Evolutionary conservation across 1,284 basidiomycete genomes (phyloP), one percentile per base, ranked within the genome.

Genomic region (Cutaneotrichosporon mucoides): DNA sequence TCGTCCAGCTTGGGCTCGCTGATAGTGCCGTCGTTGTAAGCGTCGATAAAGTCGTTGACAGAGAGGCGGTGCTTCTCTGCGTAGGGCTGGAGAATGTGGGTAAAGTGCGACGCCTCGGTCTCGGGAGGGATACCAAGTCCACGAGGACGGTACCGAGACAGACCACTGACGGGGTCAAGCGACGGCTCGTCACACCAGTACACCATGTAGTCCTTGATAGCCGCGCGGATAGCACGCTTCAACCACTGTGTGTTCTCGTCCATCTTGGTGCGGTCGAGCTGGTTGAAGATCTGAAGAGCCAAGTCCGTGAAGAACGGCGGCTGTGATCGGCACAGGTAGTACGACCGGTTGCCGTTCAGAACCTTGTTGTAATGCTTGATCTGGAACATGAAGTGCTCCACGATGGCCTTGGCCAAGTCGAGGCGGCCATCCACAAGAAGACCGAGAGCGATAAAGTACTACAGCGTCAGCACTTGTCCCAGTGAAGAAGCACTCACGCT

Each of bases 281-380:
- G 91, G 72, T 94, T 93, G 81, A 91, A 99, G 74, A 98, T 95
- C 76, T 98, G 96, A 38, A 98, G 83, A 0, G 94, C 92, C 86
- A 98, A 92, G 79, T 99, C 96, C 59, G 95, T 99, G 52, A 99
- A 83, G 87, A 99, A 99, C 0, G 95, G 95, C 37, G 95, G 95
- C 76, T 99, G 95, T 12, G 93, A 88, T 57, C 95, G 89, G 78
- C 89, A 91, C 59, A 99, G 85, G 77, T 99, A 99, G 66, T 79
- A 79, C 10, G 74, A 71, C 58, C 77, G 63, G 67, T 76, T 79
- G n/a, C 77, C 77, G 60, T 79, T 79, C 45, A 79, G 59, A 33
- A 81, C 78, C 76, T 95, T 97, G 81, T 89, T 89, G 76, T 97
- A 97, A 80, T 97, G 90, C 79, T 87, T 92, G 82, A 99, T 97